These are phyloP conservation scores for Tolypocladium endophyticum DNA, from an alignment of 2,329 filamentous ascomycete genomes.

Conservation along the genomic window DNA sequence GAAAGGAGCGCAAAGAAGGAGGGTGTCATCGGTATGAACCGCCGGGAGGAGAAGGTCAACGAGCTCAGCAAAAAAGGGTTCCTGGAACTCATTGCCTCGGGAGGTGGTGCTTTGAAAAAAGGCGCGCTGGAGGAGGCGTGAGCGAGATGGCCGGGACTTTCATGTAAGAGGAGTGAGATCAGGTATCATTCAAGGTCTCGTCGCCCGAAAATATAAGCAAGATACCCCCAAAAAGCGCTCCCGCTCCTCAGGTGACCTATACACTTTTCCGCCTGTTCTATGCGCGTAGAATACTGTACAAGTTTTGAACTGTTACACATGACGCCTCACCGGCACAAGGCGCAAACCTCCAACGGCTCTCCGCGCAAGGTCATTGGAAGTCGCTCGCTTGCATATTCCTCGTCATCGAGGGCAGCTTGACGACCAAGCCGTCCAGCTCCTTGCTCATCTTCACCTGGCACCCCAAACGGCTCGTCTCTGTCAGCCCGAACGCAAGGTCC, in stretches of 20 bases:
- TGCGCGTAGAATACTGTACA: constrained; percentile 2
- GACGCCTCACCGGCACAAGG: neutral
- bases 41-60: constrained; percentile 77
- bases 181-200: constrained; percentile 4
- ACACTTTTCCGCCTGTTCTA: neutral
- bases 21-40: constrained; percentile 67
- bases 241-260: neutral
- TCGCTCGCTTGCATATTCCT: constrained; percentile 93
- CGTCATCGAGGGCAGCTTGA: constrained; percentile 86
- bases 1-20: constrained; percentile 58
- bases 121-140: constrained; percentile 45
- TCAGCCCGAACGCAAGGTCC: constrained; percentile 80
- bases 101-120: constrained; percentile 49
- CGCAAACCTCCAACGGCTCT: neutral
- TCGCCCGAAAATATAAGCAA: constrained; percentile 4
- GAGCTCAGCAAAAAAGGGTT: constrained; percentile 98
- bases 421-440: constrained; percentile 75
- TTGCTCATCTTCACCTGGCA: constrained; percentile 90
- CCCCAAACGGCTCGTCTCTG: constrained; percentile 72
- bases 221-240: constrained; percentile 3
- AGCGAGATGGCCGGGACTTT: neutral
- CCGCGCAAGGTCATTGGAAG: constrained; percentile 40
- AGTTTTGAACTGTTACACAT: neutral
- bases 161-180: constrained; percentile 16
- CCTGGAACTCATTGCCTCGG: constrained; percentile 72